Evolutionary conservation across 352 stramenopile genomes (phyloP).

Genomic region (Phytophthora boehmeriae): DNA sequence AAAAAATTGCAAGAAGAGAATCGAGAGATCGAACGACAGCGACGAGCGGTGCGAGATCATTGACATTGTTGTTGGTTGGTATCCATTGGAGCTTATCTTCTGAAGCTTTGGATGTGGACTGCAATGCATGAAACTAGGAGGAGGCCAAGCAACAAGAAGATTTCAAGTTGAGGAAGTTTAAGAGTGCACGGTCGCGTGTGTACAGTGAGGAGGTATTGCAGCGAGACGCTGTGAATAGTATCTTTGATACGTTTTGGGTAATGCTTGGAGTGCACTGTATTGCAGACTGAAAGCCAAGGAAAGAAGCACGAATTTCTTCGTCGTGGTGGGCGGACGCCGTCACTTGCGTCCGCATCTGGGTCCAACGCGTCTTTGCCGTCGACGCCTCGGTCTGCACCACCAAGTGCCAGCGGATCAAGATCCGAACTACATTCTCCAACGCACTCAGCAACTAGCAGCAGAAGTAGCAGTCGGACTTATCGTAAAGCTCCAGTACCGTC

Average conservation of each 20-base stretch:
- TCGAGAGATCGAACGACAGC: conserved; percentile 40
- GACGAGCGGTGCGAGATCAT: conserved; percentile 35
- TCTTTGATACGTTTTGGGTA: conserved; percentile 2
- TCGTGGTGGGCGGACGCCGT: conserved; percentile 24
- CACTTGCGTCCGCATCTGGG: conserved; percentile 6
- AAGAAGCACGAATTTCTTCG: conserved; percentile 43
- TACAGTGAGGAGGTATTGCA: conserved; percentile 41
- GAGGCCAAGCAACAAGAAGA: conserved; percentile 40
- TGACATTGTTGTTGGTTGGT: not conserved
- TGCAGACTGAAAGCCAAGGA: conserved; percentile 10
- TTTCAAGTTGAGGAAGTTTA: conserved; percentile 78
- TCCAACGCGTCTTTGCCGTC: conserved; percentile 16
- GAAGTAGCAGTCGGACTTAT: conserved; percentile 17
- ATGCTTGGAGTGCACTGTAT: conserved; percentile 6
- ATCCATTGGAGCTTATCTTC: not conserved
- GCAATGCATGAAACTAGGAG: conserved; percentile 35
- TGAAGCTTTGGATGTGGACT: conserved; percentile 14
- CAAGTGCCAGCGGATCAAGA: conserved; percentile 18
- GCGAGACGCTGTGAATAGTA: not conserved
- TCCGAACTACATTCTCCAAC: conserved; percentile 17
- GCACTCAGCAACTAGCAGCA: conserved; percentile 16
- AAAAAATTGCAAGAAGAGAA: conserved; percentile 70
- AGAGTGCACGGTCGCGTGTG: conserved; percentile 54
- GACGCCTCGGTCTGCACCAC: conserved; percentile 13
- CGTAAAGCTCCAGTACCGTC: conserved; percentile 59